Base-by-base conservation (phyloP, 2,329 filamentous ascomycete genomes). In the Juglanconis oblonga region DNA sequence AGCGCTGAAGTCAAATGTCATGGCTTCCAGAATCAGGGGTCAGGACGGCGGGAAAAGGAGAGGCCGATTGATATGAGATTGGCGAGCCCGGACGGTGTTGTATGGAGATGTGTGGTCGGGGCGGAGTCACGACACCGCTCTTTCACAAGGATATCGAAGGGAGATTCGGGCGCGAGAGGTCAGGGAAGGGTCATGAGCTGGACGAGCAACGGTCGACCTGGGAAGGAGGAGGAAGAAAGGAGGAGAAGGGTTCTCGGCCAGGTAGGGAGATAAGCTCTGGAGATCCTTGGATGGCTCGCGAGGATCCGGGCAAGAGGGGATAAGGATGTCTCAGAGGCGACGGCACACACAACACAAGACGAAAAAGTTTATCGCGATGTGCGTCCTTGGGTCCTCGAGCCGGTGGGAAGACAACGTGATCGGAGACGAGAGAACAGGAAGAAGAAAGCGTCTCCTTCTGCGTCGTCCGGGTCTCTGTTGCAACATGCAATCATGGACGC, bases 1-100 rank as follows among this genome's bases (percentile, higher is more conserved):
- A 72, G 76, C 70, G 74, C 81, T 81, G 77, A 84, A 87, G 71
- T 87, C 82, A 78, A 83, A 81, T 75, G 80, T 81, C 85, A 82
- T 82, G 72, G 71, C 58, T 81, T 70, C 67, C 64, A 68, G 65
- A 31, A 49, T 52, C 35, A 42, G 31, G 66, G 65, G 66, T 67
- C 68, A 69, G 64, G 66, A 70, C 65, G 71, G 61, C 58, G 62
- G 64, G 62, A 60, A 63, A 64, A 67, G 68, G 67, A 72, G 68
- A 67, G 70, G 66, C 66, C 66, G 60, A 70, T 60, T 66, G 68
- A 66, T 67, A 69, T 70, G 69, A 72, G 70, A 71, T 70, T 73
- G 70, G 72, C 71, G 70, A 73, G 70, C 69, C 66, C 70, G 71
- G 77, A 75, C 76, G 76, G 75, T 79, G 78, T 79, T 80, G 77